A percentile compares a stretch with the other conserved stretches of the same genome.
These are phyloP conservation scores for Glarea lozoyensis DNA, from an alignment of 495 filamentous ascomycete genomes.

Conservation along the genomic window DNA sequence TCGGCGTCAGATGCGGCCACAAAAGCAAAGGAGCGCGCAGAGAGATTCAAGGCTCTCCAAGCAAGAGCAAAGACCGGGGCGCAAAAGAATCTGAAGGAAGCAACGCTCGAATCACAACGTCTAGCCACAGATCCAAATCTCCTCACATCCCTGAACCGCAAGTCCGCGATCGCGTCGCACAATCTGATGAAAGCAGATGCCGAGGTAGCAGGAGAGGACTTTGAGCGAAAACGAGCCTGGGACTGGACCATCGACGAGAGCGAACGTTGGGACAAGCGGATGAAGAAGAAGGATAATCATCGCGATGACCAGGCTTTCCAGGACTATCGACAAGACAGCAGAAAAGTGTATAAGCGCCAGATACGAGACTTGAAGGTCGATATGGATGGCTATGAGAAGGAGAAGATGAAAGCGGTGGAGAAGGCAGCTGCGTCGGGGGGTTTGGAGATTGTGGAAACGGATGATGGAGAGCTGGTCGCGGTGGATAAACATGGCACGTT, in stretches of 20 bases:
- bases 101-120: slow-evolving; percentile 72
- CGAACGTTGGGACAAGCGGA: slow-evolving; percentile 84
- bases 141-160: slow-evolving; percentile 63
- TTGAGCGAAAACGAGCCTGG: slow-evolving; percentile 96
- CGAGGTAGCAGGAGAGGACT: slow-evolving; percentile 78
- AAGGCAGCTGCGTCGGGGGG: slow-evolving; percentile 70
- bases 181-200: slow-evolving; percentile 90
- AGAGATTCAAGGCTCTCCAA: slow-evolving; percentile 78
- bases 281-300: slow-evolving; percentile 77
- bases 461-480: slow-evolving; percentile 88
- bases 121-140: slow-evolving; percentile 66
- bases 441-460: slow-evolving; percentile 86
- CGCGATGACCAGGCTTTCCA: slow-evolving; percentile 82
- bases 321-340: slow-evolving; percentile 77
- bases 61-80: slow-evolving; percentile 73
- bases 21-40: slow-evolving; percentile 48
- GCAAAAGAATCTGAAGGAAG: slow-evolving; percentile 74
- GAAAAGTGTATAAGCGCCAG: slow-evolving; percentile 91
- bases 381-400: slow-evolving; percentile 71
- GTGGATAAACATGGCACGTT: slow-evolving; percentile 85
- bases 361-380: slow-evolving; percentile 61
- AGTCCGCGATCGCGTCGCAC: slow-evolving; percentile 77
- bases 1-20: slow-evolving; percentile 28
- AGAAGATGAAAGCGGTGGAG: slow-evolving; percentile 78
- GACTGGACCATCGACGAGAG: slow-evolving; percentile 95